phyloP scores from a whole-genome alignment of 225 moss, liverwort and hornwort species.

The Sphagnum tenellum region DNA sequence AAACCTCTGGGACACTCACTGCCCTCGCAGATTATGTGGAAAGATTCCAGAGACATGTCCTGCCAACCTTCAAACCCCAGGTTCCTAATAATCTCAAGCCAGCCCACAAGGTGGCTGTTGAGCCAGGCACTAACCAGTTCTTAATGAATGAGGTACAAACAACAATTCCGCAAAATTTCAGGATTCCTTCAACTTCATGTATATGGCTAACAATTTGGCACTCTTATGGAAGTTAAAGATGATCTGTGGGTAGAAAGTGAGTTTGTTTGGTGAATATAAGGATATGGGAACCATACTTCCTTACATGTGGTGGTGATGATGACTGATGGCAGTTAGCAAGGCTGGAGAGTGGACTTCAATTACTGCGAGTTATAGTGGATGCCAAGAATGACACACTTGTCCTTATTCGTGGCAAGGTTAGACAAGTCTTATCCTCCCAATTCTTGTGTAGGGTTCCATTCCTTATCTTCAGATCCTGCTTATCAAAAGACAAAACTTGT shows the following conservation, averaged over 20 bases:
- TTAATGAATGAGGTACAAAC: constrained; percentile 43
- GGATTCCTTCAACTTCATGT: too few relatives aligned
- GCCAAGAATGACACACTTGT: constrained; percentile 85
- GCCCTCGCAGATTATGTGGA: constrained; percentile 45
- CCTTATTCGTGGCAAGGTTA: constrained; percentile 69
- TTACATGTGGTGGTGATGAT: not conserved
- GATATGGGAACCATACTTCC: too few relatives aligned
- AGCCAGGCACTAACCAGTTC: constrained; percentile 16
- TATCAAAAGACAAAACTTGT: too few relatives aligned
- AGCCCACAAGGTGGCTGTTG: constrained; percentile 12
- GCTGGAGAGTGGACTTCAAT: constrained; percentile 50
- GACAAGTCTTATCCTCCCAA: not conserved
- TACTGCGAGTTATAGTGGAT: constrained; percentile 67
- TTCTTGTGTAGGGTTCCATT: too few relatives aligned
- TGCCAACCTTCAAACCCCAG: constrained; percentile 59
- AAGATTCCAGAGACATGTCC: constrained; percentile 60
- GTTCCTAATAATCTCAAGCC: constrained; percentile 18
- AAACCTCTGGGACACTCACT: constrained; percentile 30
- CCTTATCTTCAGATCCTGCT: too few relatives aligned
- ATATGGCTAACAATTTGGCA: too few relatives aligned
- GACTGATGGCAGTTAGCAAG: constrained; percentile 31
- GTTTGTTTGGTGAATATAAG: too few relatives aligned
- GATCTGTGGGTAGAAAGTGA: too few relatives aligned
- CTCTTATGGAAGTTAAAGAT: too few relatives aligned
- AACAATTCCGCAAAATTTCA: too few relatives aligned